Conservation (phyloP, 345 rosid species). For the Rhodamnia rubescens region DNA sequence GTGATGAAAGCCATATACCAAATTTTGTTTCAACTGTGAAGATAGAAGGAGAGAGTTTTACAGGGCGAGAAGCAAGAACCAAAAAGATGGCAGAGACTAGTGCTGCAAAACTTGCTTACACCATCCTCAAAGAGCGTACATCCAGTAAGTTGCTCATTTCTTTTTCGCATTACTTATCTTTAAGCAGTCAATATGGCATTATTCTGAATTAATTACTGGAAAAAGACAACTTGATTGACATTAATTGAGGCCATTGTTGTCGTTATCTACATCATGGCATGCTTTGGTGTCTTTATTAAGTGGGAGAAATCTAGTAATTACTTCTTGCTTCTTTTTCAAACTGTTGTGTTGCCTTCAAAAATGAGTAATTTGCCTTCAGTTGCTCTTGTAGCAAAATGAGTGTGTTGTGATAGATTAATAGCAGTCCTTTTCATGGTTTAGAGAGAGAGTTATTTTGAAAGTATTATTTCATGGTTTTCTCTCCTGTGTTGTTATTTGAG, state of each 20-base stretch:
- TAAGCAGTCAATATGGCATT: neutral
- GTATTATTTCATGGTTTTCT: neutral
- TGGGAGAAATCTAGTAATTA: neutral
- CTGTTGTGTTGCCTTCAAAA: neutral
- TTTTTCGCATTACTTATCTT: neutral
- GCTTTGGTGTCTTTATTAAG: neutral
- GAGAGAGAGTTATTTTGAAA: neutral
- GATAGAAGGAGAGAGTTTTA: conserved; percentile 17
- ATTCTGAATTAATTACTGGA: neutral
- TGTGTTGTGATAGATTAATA: neutral
- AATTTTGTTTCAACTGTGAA: conserved; percentile 23
- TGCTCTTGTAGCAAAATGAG: neutral
- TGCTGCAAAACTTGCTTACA: conserved; percentile 33
- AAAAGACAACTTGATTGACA: neutral
- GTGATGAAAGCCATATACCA: conserved; percentile 15
- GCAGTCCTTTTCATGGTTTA: neutral
- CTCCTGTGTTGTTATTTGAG: neutral
- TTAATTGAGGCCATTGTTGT: neutral
- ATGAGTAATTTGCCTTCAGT: neutral
- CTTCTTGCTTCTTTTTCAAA: neutral
- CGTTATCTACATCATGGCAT: neutral
- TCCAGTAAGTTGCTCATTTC: neutral
- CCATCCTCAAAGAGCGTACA: conserved; percentile 13
- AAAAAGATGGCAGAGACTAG: conserved; percentile 34
- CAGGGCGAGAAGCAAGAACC: conserved; percentile 14